phyloP scores from a whole-genome alignment of 176 grass and related monocot species.

The Pharus latifolius region DNA sequence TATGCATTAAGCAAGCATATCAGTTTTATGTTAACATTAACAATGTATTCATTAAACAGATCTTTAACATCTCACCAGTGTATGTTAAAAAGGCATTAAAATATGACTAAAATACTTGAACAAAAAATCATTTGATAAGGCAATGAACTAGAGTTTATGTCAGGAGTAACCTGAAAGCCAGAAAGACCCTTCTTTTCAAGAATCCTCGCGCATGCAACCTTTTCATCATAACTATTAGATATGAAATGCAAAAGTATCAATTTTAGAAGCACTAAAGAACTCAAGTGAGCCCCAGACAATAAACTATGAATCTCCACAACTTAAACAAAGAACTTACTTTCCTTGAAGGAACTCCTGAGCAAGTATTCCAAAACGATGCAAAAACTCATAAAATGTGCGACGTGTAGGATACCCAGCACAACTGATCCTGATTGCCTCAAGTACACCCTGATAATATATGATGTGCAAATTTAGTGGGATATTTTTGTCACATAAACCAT shows the following conservation, averaged over 20 bases:
- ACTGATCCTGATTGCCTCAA: constrained; percentile 99
- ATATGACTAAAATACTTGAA: neutral
- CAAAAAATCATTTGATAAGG: neutral
- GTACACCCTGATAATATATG: constrained; percentile 70
- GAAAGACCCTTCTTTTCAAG: constrained; percentile 83
- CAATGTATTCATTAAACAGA: neutral
- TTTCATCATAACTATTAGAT: constrained; percentile 77
- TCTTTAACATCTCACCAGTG: neutral
- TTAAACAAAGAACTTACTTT: constrained; percentile 57
- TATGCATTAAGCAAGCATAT: neutral
- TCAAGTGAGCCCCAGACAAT: neutral
- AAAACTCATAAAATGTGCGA: constrained; percentile 95
- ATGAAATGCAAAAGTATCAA: constrained; percentile 5
- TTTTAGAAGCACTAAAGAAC: constrained; percentile 5
- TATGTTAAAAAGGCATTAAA: neutral
- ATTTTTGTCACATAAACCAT: constrained; percentile 8
- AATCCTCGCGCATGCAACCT: constrained; percentile 81
- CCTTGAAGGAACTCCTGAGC: constrained; percentile 76
- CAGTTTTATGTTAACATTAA: neutral
- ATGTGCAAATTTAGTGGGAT: constrained; percentile 3
- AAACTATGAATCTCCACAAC: constrained; percentile 1
- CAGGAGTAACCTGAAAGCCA: constrained; percentile 77
- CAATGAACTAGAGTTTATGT: constrained; percentile 6
- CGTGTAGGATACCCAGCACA: constrained; percentile 98
- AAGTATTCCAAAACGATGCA: constrained; percentile 94